Conservation (phyloP, 2,329 filamentous ascomycete genomes). For the Colletotrichum spinosum region DNA sequence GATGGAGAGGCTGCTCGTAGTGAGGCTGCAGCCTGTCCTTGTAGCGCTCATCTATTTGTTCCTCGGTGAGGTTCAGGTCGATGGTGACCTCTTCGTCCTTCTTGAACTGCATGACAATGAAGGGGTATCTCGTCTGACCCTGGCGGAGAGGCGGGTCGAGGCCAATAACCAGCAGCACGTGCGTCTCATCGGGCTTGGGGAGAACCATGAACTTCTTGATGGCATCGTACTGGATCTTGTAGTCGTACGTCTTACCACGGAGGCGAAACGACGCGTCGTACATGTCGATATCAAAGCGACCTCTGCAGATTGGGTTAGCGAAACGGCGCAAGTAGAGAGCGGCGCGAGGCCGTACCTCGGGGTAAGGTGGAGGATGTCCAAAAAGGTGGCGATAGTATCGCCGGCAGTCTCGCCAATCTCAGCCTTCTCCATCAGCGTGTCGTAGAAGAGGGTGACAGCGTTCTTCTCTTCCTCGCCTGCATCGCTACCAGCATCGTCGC, state of each 20-base stretch:
- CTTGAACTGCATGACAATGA: constrained; percentile 99
- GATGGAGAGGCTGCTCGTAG: constrained; percentile 93
- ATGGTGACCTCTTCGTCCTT: constrained; percentile 97
- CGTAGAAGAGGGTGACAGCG: constrained; percentile 96
- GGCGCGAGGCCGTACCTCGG: constrained; percentile 72
- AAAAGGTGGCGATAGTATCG: constrained; percentile 96
- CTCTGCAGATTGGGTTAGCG: constrained; percentile 67
- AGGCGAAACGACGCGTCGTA: constrained; percentile 98
- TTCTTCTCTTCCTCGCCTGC: constrained; percentile 86
- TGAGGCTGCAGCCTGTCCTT: constrained; percentile 88
- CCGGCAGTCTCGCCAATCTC: constrained; percentile 99
- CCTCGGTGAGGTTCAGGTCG: constrained; percentile 95
- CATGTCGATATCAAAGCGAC: constrained; percentile 99
- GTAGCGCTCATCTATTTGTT: constrained; percentile 85
- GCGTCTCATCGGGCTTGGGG: constrained; percentile 97
- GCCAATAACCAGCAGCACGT: constrained; percentile 94
- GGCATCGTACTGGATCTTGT: constrained; percentile 98
- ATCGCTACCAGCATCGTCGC: constrained; percentile 77
- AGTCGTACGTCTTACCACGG: constrained; percentile 99
- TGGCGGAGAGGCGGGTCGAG: constrained; percentile 95
- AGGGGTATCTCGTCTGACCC: constrained; percentile 97
- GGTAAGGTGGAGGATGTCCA: constrained; percentile 96
- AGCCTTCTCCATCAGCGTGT: constrained; percentile 97
- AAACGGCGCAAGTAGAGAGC: not conserved
- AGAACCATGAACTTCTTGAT: constrained; percentile 99